These are phyloP conservation scores for Globisporangium perplexum DNA, from an alignment of 352 stramenopile genomes.

Conservation along the genomic window DNA sequence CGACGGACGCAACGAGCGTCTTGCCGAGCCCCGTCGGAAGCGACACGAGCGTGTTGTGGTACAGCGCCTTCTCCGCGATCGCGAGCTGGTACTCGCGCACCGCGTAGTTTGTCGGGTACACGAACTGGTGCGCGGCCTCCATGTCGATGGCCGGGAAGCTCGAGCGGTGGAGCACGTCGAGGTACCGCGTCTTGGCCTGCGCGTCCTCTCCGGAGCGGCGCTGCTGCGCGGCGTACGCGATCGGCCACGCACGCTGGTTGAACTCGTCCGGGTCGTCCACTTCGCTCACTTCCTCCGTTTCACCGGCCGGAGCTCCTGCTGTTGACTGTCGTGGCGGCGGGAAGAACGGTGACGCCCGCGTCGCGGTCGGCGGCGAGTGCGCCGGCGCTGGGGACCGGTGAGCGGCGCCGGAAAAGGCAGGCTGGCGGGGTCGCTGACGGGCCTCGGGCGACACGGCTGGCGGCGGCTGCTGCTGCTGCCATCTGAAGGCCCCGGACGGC, in stretches of 20 bases:
- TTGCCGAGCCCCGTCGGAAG: slow-evolving; percentile 99
- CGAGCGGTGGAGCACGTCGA: slow-evolving; percentile 29
- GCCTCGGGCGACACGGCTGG: background rate
- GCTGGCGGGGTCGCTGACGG: background rate
- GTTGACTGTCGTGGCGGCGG: background rate
- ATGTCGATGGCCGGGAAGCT: slow-evolving; percentile 51
- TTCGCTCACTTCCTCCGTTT: background rate
- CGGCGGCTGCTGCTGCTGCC: background rate
- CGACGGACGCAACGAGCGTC: slow-evolving; percentile 98
- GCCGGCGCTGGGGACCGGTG: background rate
- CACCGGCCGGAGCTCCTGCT: background rate
- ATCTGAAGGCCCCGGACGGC: background rate
- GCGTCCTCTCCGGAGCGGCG: slow-evolving; percentile 42
- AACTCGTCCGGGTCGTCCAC: slow-evolving; percentile 4
- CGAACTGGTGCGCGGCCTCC: slow-evolving; percentile 57
- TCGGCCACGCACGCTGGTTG: slow-evolving; percentile 7
- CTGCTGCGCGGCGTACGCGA: slow-evolving; percentile 13
- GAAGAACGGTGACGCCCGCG: background rate
- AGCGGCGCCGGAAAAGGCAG: background rate
- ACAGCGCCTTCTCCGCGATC: slow-evolving; percentile 91
- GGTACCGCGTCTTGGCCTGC: slow-evolving; percentile 50
- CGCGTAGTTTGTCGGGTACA: slow-evolving; percentile 90
- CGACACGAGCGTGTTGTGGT: slow-evolving; percentile 98
- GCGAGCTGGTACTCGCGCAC: slow-evolving; percentile 94
- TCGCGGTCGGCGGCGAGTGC: background rate